Evolutionary conservation across 495 filamentous ascomycete genomes (phyloP), one percentile per base, ranked within the genome.

Genomic region (Wilcoxina mikolae): DNA sequence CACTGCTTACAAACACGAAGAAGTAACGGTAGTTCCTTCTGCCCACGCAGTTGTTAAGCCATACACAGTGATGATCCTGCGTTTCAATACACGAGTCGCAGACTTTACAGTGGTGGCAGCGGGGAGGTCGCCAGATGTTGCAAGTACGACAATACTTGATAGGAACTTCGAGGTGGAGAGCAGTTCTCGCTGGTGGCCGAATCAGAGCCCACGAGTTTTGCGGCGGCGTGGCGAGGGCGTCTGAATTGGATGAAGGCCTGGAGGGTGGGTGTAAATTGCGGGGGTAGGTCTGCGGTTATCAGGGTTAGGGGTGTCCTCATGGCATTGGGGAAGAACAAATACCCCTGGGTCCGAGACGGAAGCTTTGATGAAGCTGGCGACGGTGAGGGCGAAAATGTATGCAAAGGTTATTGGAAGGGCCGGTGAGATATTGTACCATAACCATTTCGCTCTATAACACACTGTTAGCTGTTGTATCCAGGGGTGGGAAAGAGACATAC

Each of bases 11-110:
- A 69, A 95, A 98, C 18, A 82, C 76, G 62, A 95, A 94, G 68
- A 98, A 98, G 62, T 91, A 98, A 47, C 93, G 87, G 68, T 98
- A 98, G 68, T 98, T 98, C 52, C 91, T 85, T 29, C 93, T 84
- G 4, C 91, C 91, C 42, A 98, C 83, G 68, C 91, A 98, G 67
- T 96, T 98, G 70, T 98, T 98, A 48, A 98, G 79, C 93, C 93
- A 98, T 20, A 96, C 87, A 62, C 91, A 98, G 71, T 98, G 91
- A 62, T 98, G 91, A 64, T 98, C 91, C 59, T 95, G 88, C 0
- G 90, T 95, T 67, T 98, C 91, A 43, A 98, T 78, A 66, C 91
- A 98, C 65, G 90, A 94, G 69, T 98, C 89, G 66, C 91, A 98
- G 27, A 94, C 73, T 52, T 93, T 86, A 69, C 91, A 98, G 68